A percentile compares a stretch with the other conserved stretches of the same genome.
Evolutionary conservation across 2,329 filamentous ascomycete genomes (phyloP).

Genomic region (Trichoderma semiorbis): DNA sequence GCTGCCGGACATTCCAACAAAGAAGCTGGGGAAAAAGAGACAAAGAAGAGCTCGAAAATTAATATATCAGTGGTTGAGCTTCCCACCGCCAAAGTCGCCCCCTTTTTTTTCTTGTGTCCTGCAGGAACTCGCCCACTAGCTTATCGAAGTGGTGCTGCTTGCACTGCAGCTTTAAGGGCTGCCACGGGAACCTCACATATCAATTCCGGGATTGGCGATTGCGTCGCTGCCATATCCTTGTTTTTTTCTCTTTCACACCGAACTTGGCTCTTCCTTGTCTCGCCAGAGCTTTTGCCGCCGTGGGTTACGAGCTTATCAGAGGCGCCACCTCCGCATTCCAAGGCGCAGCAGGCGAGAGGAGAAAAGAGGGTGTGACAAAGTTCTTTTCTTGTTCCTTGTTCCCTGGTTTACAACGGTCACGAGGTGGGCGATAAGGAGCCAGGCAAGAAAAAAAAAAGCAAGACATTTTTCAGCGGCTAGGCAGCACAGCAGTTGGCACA

Average conservation of each 20-base stretch:
- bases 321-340: slow-evolving; percentile 15
- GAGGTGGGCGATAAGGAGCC: slow-evolving; percentile 6
- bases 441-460: not conserved
- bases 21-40: not conserved
- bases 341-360: not conserved
- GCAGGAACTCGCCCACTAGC: slow-evolving; percentile 9
- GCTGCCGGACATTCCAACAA: not conserved
- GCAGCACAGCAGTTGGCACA: slow-evolving; percentile 2
- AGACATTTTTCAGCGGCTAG: not conserved
- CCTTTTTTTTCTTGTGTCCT: not conserved
- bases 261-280: not conserved
- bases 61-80: not conserved
- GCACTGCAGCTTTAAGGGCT: not conserved
- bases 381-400: not conserved
- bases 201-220: not conserved
- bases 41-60: not conserved
- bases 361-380: slow-evolving; percentile 6
- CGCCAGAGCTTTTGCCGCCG: not conserved
- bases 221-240: not conserved
- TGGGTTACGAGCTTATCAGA: not conserved
- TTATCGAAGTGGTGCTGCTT: not conserved
- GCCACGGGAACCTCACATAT: not conserved
- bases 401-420: not conserved
- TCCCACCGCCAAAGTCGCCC: not conserved
- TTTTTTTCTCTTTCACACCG: not conserved